Percentiles rank a stretch among this genome's conserved stretches.
phyloP scores from a whole-genome alignment of 1,284 basidiomycete species.

The Ustilago nuda region DNA sequence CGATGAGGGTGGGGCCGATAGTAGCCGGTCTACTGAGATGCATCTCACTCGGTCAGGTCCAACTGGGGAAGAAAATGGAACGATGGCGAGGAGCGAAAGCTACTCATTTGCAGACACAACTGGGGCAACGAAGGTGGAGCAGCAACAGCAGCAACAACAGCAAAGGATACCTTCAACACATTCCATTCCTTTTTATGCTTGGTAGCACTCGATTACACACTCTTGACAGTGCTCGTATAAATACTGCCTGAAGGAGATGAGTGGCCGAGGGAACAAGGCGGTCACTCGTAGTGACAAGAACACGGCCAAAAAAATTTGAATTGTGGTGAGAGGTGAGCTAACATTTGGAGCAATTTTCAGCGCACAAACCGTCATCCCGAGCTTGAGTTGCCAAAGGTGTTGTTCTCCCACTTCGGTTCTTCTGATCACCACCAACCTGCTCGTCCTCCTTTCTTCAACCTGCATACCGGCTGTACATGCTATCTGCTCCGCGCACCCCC shows the following conservation, averaged over 20 bases:
- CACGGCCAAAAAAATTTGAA: background rate
- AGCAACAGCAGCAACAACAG: conserved; percentile 12
- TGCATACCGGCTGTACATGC: conserved; percentile 1
- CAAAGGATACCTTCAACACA: conserved; percentile 8
- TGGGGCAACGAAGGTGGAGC: background rate
- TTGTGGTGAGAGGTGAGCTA: conserved; percentile 1
- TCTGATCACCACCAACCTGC: background rate
- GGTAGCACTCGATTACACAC: conserved; percentile 12
- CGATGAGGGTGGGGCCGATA: background rate
- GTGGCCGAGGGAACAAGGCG: background rate
- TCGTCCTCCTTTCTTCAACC: background rate
- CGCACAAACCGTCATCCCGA: conserved; percentile 2
- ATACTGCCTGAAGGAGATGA: too few species aligned
- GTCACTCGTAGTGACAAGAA: conserved; percentile 8
- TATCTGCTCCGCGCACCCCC: background rate
- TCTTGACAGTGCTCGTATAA: too few species aligned
- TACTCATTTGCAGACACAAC: conserved; percentile 11
- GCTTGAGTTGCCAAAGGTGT: background rate
- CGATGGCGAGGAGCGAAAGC: background rate
- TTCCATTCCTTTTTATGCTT: conserved; percentile 42
- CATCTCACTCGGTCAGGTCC: conserved; percentile 1
- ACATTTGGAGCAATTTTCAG: conserved; percentile 18
- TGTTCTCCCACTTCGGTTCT: conserved; percentile 3
- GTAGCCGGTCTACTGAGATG: background rate
- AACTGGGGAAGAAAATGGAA: too few species aligned